A percentile compares a stretch with the other conserved stretches of the same genome.
Evolutionary conservation across 1,284 basidiomycete species (phyloP).

Genomic region (Microbotryum violaceum): DNA sequence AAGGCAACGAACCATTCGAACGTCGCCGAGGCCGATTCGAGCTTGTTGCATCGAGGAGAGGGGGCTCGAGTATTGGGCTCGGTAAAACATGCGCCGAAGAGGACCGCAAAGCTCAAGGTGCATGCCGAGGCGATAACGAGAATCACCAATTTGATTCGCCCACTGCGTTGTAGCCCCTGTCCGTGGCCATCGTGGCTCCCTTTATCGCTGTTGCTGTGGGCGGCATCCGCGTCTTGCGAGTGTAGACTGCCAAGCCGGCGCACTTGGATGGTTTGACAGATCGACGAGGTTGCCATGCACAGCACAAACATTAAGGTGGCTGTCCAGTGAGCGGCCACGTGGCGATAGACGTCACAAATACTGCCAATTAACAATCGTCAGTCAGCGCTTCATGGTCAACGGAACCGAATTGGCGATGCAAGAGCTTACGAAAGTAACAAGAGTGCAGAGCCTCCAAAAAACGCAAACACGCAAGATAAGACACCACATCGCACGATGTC

Average conservation of each 20-base stretch:
- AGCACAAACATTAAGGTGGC: slow-evolving; percentile 48
- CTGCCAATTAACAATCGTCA: background rate
- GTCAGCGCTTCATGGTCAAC: too few relatives aligned
- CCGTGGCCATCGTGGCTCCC: slow-evolving; percentile 36
- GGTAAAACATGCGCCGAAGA: slow-evolving; percentile 39
- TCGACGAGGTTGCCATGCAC: slow-evolving; percentile 45
- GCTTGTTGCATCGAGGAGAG: slow-evolving; percentile 39
- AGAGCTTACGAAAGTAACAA: slow-evolving; percentile 43
- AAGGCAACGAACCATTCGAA: slow-evolving; percentile 46
- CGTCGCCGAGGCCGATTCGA: slow-evolving; percentile 44
- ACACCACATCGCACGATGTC: slow-evolving; percentile 40
- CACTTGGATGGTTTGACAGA: slow-evolving; percentile 47
- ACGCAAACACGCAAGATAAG: slow-evolving; percentile 44
- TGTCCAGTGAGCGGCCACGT: slow-evolving; percentile 46
- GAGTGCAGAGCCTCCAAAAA: slow-evolving; percentile 43
- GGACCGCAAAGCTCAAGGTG: slow-evolving; percentile 45
- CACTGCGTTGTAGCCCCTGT: slow-evolving; percentile 43
- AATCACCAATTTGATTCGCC: slow-evolving; percentile 45
- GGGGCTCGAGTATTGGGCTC: slow-evolving; percentile 19
- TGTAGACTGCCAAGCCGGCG: slow-evolving; percentile 36
- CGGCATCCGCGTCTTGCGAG: too few relatives aligned
- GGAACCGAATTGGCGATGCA: too few relatives aligned
- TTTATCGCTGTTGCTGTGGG: too few relatives aligned
- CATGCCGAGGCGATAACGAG: slow-evolving; percentile 42
- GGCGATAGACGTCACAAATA: slow-evolving; percentile 40